phyloP scores from a whole-genome alignment of 805 yeast species.

The Kuraishia cidri region DNA sequence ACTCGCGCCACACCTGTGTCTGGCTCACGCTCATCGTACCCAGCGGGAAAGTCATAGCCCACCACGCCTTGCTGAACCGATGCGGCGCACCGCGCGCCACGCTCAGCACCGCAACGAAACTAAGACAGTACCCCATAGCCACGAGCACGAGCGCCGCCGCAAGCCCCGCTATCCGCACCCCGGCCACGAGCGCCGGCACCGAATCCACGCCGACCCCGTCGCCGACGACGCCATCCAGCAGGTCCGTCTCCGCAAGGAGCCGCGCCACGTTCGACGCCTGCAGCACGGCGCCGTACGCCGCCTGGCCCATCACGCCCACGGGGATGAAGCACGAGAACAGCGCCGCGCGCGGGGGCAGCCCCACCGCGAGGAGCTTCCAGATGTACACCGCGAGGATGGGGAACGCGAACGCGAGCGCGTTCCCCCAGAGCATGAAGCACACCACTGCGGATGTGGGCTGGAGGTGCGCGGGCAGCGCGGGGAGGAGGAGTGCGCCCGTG shows the following conservation, averaged over 20 bases:
- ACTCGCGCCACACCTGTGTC: constrained; percentile 36
- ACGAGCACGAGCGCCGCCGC: neutral
- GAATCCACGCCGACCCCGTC: neutral
- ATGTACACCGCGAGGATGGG: constrained; percentile 47
- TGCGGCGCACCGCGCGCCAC: constrained; percentile 21
- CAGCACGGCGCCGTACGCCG: constrained; percentile 53
- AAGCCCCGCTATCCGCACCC: neutral
- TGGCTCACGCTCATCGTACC: constrained; percentile 72
- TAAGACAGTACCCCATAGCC: constrained; percentile 24
- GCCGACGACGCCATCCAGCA: constrained; percentile 5
- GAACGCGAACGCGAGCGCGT: constrained; percentile 56
- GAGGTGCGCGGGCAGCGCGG: constrained; percentile 29
- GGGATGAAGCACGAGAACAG: constrained; percentile 68
- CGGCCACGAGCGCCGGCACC: neutral
- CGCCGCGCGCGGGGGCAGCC: constrained; percentile 42
- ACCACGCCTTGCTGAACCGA: constrained; percentile 44
- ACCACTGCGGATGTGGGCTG: constrained; percentile 44
- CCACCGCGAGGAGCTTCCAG: constrained; percentile 48
- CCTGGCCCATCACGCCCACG: constrained; percentile 82
- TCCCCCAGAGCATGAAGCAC: constrained; percentile 55
- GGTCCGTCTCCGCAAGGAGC: neutral
- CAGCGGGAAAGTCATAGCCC: constrained; percentile 88
- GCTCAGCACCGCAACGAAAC: constrained; percentile 28
- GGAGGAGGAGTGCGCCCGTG: constrained; percentile 49
- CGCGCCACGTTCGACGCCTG: constrained; percentile 12